phyloP scores from a whole-genome alignment of 345 rosid species.

The Eucalyptus brandiana region DNA sequence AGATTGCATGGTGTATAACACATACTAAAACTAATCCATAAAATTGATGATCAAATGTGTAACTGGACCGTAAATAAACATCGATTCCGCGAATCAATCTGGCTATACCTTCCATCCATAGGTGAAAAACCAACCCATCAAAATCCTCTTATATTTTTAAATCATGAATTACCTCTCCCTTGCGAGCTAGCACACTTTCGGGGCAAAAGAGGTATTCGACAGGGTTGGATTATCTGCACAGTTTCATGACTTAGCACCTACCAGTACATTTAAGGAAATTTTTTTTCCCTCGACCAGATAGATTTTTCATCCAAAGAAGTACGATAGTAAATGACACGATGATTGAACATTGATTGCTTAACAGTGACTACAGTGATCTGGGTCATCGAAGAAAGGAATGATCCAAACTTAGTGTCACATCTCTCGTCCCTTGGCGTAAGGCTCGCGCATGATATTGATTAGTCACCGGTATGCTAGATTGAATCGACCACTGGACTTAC shows the following conservation, averaged over 20 bases:
- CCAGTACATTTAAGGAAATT: too few relatives aligned
- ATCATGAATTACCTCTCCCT: background rate
- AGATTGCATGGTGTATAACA: background rate
- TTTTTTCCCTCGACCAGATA: background rate
- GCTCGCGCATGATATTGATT: background rate
- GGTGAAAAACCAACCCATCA: background rate
- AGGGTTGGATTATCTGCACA: background rate
- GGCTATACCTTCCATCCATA: background rate
- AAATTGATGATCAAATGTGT: background rate
- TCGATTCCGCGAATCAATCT: background rate
- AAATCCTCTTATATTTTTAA: background rate
- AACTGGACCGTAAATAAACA: background rate
- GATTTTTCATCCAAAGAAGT: background rate
- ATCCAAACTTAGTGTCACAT: background rate
- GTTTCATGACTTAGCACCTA: background rate
- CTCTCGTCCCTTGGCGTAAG: background rate
- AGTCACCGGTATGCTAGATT: background rate
- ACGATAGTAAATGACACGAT: background rate
- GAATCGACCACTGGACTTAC: background rate
- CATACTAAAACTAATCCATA: background rate
- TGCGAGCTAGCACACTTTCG: background rate
- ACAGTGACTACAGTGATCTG: fast-evolving
- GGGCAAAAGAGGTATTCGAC: background rate
- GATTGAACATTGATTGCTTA: background rate
- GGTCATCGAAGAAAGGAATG: background rate